Evolutionary conservation across 2,329 filamentous ascomycete species (phyloP), one percentile per base, ranked within the genome.

Genomic region (Periconia digitata): DNA sequence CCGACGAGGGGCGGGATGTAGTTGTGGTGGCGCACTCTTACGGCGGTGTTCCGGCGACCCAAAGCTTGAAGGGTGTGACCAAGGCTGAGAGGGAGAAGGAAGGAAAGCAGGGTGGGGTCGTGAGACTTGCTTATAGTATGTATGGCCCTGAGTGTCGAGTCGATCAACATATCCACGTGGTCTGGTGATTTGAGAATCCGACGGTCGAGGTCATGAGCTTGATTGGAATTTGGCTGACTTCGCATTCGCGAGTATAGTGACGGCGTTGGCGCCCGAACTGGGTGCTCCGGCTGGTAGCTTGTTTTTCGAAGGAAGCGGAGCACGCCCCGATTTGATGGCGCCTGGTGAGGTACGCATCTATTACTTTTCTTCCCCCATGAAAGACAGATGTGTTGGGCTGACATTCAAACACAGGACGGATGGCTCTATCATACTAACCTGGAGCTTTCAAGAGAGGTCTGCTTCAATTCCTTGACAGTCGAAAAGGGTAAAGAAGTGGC

Each of bases 11-110:
- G 15, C 67, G 70, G 44, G 64, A 74, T 17, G 54, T 74, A 16
- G 53, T 73, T 3, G 34, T 74, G 10, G 47, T 72, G 6, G 63
- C 61, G 41, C 72, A 74, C 49, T 73, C 69, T 6, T 73, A 73
- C 50, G 63, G 70, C 17, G 72, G 68, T 2, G 43, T 69, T 34
- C 60, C 63, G 0, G 59, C 58, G 6, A 65, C 58, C 8, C 54
- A 72, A 40, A 54, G 51, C 24, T 38, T 63, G 10, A 62, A 71
- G 41, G 63, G 64, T 1, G 17, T 71, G 7, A 54, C 50, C 2
- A 61, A 61, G 40, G 55, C 53, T 37, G 66, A 66, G 29, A 55
- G 63, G 21, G 44, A 51, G 37, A 46, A 46, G 40, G 46, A 58
- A 27, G 67, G 67, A 0, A 65, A 66, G 45, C 55, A 56, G 18